These are phyloP conservation scores for Cyberlindnera xylosilytica DNA, from an alignment of 805 yeast genomes.

Conservation along the genomic window DNA sequence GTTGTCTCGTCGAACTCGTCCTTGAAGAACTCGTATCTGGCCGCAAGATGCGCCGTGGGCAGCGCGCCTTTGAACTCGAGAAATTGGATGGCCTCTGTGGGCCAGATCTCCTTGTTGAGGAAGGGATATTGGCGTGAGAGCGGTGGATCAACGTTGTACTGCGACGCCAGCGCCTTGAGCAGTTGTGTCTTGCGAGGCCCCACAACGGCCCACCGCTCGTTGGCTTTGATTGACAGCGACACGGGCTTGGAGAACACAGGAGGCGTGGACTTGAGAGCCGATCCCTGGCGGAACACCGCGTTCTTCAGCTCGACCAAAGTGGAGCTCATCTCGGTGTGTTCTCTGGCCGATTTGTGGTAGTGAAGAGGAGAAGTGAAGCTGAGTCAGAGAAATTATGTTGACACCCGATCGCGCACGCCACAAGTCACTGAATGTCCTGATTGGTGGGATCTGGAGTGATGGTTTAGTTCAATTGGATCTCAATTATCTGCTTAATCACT, in stretches of 20 bases:
- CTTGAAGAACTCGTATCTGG: slow-evolving; percentile 83
- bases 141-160: slow-evolving; percentile 50
- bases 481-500: no score
- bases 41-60: slow-evolving; percentile 73
- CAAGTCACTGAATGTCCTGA: no score
- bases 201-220: slow-evolving; percentile 51
- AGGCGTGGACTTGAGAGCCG: slow-evolving; percentile 9
- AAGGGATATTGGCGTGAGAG: slow-evolving; percentile 54
- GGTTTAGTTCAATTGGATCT: no score
- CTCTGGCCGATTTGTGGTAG: no score
- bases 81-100: slow-evolving; percentile 41
- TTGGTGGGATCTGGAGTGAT: no score
- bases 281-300: slow-evolving; percentile 17
- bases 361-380: no score
- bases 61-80: slow-evolving; percentile 46
- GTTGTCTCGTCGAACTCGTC: slow-evolving; percentile 81
- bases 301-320: slow-evolving; percentile 17
- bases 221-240: slow-evolving; percentile 34
- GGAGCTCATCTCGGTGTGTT: neutral
- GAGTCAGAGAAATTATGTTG: neutral
- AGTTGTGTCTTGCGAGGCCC: slow-evolving; percentile 56
- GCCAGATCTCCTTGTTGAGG: slow-evolving; percentile 39
- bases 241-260: slow-evolving; percentile 40
- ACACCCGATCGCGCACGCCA: neutral
- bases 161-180: slow-evolving; percentile 54